phyloP scores from a whole-genome alignment of 257 asterid species.

The Eucommia ulmoides region DNA sequence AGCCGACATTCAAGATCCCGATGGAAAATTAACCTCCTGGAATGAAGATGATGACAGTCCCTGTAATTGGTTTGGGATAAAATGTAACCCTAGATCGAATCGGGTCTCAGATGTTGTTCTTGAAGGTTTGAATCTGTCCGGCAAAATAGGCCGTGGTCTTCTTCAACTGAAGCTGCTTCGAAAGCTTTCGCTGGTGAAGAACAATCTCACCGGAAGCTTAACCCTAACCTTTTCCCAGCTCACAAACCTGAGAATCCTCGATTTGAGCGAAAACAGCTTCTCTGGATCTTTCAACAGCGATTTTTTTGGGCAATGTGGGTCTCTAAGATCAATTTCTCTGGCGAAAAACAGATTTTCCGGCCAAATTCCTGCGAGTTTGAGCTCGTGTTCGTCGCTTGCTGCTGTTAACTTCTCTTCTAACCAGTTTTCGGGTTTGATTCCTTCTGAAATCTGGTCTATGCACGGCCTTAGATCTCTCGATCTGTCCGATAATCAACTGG shows the following conservation, averaged over 20 bases:
- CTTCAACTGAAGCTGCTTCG: constrained; percentile 64
- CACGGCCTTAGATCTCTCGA: constrained; percentile 63
- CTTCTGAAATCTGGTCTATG: constrained; percentile 61
- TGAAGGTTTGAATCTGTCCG: constrained; percentile 74
- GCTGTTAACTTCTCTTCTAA: constrained; percentile 62
- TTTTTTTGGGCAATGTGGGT: constrained; percentile 74
- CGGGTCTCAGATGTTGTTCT: constrained; percentile 84
- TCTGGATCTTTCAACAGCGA: constrained; percentile 51
- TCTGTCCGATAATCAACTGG: constrained; percentile 57
- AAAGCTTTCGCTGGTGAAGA: constrained; percentile 56
- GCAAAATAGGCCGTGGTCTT: constrained; percentile 79
- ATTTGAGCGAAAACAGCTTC: constrained; percentile 66
- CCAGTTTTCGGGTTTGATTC: constrained; percentile 63
- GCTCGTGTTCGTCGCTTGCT: constrained; percentile 62
- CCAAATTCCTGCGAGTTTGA: constrained; percentile 57
- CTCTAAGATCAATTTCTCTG: constrained; percentile 59
- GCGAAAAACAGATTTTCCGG: constrained; percentile 65
- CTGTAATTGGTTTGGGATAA: constrained; percentile 74
- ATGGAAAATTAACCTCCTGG: constrained; percentile 67
- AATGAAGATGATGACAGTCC: constrained; percentile 85
- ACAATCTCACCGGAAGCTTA: constrained; percentile 67
- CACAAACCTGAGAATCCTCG: constrained; percentile 50
- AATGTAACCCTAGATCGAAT: constrained; percentile 86
- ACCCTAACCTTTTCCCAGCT: constrained; percentile 63
- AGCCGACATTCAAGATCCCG: constrained; percentile 74